Conservation (phyloP, 768 basidiomycete genomes). For the Hirschioporus abietinus region DNA sequence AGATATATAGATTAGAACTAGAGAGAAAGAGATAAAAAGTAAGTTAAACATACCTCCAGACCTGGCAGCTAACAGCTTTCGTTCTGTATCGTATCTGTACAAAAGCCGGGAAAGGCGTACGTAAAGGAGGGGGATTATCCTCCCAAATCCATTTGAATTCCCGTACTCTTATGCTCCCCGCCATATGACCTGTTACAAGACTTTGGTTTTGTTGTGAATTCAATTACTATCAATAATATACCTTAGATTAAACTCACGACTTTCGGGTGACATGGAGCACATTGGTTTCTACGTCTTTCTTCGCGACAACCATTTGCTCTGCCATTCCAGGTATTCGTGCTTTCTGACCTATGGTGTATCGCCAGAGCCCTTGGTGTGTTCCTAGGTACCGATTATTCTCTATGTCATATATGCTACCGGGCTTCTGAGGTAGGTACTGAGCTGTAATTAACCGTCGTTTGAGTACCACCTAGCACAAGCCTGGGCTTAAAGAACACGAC, state of each 20-base stretch:
- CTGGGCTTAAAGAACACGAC: slow-evolving; percentile 17
- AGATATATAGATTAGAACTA: slow-evolving; percentile 3
- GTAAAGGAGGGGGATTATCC: slow-evolving; percentile 46
- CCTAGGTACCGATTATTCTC: slow-evolving; percentile 50
- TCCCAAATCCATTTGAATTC: slow-evolving; percentile 79
- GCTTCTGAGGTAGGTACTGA: slow-evolving; percentile 65
- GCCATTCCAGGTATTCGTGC: slow-evolving; percentile 59
- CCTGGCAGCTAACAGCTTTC: slow-evolving; percentile 45
- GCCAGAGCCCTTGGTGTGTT: slow-evolving; percentile 73
- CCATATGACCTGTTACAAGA: slow-evolving; percentile 49
- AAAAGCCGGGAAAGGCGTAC: slow-evolving; percentile 33
- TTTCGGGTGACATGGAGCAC: slow-evolving; percentile 74
- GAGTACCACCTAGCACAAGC: not conserved
- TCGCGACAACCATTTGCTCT: slow-evolving; percentile 63
- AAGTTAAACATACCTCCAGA: slow-evolving; percentile 41
- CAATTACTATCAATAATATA: not conserved
- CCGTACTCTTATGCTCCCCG: slow-evolving; percentile 28
- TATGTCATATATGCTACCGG: slow-evolving; percentile 63
- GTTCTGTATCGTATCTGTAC: slow-evolving; percentile 73
- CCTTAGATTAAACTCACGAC: slow-evolving; percentile 36
- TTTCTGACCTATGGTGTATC: slow-evolving; percentile 81
- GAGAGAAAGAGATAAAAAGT: not conserved
- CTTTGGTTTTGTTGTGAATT: not conserved
- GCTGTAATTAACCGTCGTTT: slow-evolving; percentile 36
- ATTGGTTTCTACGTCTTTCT: slow-evolving; percentile 61